Evolutionary conservation across 345 rosid genomes (phyloP), one percentile per base, ranked within the genome.

Genomic region (Kernera saxatilis): DNA sequence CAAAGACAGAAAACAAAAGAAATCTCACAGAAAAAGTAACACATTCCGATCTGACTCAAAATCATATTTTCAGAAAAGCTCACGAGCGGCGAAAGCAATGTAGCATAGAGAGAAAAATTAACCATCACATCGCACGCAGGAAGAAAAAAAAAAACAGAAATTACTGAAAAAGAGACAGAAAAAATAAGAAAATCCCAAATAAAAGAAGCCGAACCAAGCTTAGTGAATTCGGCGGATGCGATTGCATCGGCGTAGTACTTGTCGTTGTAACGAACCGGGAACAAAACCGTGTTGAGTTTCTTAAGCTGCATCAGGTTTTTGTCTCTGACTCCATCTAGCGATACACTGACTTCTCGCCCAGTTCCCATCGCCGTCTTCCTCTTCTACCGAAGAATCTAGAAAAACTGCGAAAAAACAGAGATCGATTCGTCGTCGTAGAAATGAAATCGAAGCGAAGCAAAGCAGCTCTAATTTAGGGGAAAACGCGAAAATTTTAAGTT

Each of bases 221-320:
- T 88, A 66, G 98, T 89, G 85, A 89, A 94, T 61, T 94, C 97
- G 58, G 91, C 93, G 33, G 96, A 83, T 35, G 89, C 82, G 62
- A 90, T 88, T 57, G 98, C 92, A 73, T 94, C 96, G 22, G 83
- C 79, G 80, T 92, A 94, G 71, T 89, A 94, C 79, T 90, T 94
- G 44, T 92, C 96, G 79, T 87, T 92, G 83, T 94, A 92, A 55
- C 92, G 93, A 84, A 91, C 90, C 25, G 98, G 91, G 83, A 94
- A 94, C 79, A 94, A 82, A 50, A 83, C 96, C 22, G 87, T 82
- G 77, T 94, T 94, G 81, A 94, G 96, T 77, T 89, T 94, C 93
- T 84, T 89, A 9, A 92, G 90, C 86, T 88, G 97, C 99, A 89
- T 94, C 86, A 87, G 54, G 83, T 89, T 94, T 88, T 94, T 94